A percentile compares a stretch with the other conserved stretches of the same genome.
Conservation (phyloP, 1,284 basidiomycete genomes). For the Trametes hirsuta region DNA sequence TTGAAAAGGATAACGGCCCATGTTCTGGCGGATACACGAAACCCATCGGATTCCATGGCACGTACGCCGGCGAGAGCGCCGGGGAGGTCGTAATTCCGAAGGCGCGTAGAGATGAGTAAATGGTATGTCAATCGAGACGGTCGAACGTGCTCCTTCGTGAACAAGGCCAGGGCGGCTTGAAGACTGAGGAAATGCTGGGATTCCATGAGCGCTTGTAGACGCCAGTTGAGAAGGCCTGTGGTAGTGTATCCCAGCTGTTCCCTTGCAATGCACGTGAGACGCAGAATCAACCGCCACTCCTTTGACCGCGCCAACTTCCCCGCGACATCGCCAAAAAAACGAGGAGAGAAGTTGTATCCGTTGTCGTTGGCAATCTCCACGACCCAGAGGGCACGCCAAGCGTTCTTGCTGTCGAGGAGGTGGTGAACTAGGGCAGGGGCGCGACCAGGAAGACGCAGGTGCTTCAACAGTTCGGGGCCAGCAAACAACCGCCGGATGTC, state of each 20-base stretch:
- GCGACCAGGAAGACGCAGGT: conserved; percentile 41
- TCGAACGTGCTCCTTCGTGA: conserved; percentile 45
- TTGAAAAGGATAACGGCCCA: conserved; percentile 60
- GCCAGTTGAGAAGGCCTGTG: conserved; percentile 68
- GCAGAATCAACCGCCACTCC: conserved; percentile 55
- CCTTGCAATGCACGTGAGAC: conserved; percentile 49
- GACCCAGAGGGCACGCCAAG: conserved; percentile 45
- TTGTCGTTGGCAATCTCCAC: conserved; percentile 52
- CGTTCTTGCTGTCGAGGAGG: conserved; percentile 45
- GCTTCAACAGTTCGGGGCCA: conserved; percentile 27
- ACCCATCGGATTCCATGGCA: conserved; percentile 58
- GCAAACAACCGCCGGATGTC: background rate
- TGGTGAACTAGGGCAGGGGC: conserved; percentile 47
- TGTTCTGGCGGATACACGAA: conserved; percentile 56
- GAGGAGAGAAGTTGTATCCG: conserved; percentile 52
- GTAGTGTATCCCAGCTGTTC: conserved; percentile 51
- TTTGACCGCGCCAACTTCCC: conserved; percentile 47
- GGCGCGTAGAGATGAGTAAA: conserved; percentile 62
- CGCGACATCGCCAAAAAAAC: conserved; percentile 60
- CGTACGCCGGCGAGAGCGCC: conserved; percentile 54
- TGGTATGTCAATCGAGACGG: conserved; percentile 68
- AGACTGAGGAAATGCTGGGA: conserved; percentile 50
- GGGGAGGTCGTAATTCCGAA: conserved; percentile 67
- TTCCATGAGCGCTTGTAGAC: conserved; percentile 59
- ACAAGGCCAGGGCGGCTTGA: conserved; percentile 50